Conservation (phyloP, 2,329 filamentous ascomycete genomes). For the Trichothecium sympodiale region DNA sequence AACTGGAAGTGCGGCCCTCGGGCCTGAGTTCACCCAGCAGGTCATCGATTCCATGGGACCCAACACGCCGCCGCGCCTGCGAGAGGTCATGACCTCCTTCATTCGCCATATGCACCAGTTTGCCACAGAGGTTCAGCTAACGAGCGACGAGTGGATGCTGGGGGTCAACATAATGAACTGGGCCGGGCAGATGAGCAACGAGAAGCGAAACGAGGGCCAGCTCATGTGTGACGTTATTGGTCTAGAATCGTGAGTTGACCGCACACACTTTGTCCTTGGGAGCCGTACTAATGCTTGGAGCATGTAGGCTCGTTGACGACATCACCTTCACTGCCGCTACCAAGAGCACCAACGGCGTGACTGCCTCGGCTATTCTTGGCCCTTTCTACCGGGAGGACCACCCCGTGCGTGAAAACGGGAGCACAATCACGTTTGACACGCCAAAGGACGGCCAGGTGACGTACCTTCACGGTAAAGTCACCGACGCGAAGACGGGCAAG, state of each 20-base stretch:
- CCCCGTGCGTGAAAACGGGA: conserved; percentile 58
- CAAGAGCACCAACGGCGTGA: conserved; percentile 35
- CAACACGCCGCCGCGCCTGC: conserved; percentile 55
- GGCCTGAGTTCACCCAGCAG: conserved; percentile 53
- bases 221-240: conserved; percentile 64
- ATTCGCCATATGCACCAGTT: conserved; percentile 74
- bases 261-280: too few relatives aligned
- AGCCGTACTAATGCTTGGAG: neutral
- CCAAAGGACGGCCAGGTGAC: conserved; percentile 39
- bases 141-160: conserved; percentile 67
- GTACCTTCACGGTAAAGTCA: conserved; percentile 52
- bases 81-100: conserved; percentile 55
- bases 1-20: conserved; percentile 12
- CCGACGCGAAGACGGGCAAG: conserved; percentile 46
- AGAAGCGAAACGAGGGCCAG: conserved; percentile 63
- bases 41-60: conserved; percentile 68
- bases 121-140: conserved; percentile 67
- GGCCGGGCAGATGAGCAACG: conserved; percentile 57
- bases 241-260: conserved; percentile 48
- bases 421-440: conserved; percentile 47
- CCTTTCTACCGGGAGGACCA: conserved; percentile 74
- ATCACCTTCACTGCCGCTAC: conserved; percentile 57
- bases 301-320: conserved; percentile 56
- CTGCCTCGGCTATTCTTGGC: conserved; percentile 69
- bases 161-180: conserved; percentile 49